These are phyloP conservation scores for Nitzschia inconspicua DNA, from an alignment of 108 stramenopile genomes.

Conservation along the genomic window DNA sequence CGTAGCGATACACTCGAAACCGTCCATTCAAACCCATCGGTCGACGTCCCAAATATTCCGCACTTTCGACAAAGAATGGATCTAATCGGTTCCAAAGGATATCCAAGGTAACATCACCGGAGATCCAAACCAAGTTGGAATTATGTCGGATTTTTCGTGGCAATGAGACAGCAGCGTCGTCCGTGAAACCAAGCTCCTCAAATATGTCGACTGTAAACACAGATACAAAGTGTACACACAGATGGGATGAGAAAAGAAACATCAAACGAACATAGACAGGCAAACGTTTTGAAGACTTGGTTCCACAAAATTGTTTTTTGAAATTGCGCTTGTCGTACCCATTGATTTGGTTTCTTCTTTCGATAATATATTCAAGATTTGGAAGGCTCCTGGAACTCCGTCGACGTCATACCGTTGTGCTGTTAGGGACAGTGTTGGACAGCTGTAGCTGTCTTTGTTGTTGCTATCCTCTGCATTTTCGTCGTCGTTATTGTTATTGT, in stretches of 20 bases:
- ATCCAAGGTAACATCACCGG: not conserved
- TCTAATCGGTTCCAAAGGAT: not conserved
- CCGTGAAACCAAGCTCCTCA: constrained; percentile 11
- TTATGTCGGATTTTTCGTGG: constrained; percentile 3
- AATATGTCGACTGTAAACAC: not conserved
- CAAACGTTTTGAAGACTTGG: too few relatives aligned
- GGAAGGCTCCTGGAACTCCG: constrained; percentile 10
- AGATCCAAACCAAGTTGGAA: constrained; percentile 6
- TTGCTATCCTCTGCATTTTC: too few relatives aligned
- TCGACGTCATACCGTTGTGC: too few relatives aligned
- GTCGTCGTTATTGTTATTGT: too few relatives aligned
- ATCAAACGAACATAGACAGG: too few relatives aligned
- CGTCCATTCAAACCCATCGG: constrained; percentile 38
- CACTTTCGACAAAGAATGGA: not conserved
- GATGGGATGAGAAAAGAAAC: not conserved
- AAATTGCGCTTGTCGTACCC: not conserved
- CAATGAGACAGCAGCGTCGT: constrained; percentile 12
- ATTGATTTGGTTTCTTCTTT: constrained; percentile 2
- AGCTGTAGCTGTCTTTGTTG: too few relatives aligned
- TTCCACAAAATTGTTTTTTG: too few relatives aligned
- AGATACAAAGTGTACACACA: not conserved
- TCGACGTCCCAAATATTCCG: not conserved
- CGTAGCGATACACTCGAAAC: constrained; percentile 43
- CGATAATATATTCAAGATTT: constrained; percentile 1
- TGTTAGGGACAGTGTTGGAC: too few relatives aligned